Evolutionary conservation across 2,329 filamentous ascomycete genomes (phyloP), one percentile per base, ranked within the genome.

Genomic region (Diaporthe sp.): DNA sequence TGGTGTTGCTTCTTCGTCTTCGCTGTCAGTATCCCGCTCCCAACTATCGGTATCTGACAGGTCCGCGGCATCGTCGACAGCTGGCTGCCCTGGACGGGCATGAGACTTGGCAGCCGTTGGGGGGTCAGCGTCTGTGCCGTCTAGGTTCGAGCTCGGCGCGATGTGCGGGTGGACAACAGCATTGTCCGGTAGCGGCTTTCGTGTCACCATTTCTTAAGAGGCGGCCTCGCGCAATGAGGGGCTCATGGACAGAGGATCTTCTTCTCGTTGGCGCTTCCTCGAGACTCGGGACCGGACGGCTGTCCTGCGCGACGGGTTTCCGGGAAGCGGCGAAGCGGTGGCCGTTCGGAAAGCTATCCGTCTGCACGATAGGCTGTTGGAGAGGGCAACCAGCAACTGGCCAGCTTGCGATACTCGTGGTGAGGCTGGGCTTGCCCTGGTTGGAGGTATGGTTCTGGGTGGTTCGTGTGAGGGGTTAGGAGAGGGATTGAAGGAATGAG

Each of bases 171-270:
- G 79, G 70, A 79, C 74, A 28, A 78, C 73, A 34, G 80, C 78
- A 73, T 81, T 79, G 25, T 81, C 78, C 51, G 85, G 82, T 31
- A 83, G 71, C 9, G 85, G 81, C 77, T 87, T 87, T 77, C 85
- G 84, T 75, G 83, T 80, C 58, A 87, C 86, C 86, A 87, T 88
- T 65, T 53, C 65, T 78, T 81, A 79, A 74, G 76, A 49, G 71
- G 72, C 55, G 28, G 67, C 72, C 73, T 74, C 37, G 67, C 31
- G 51, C 75, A 37, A 34, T 22, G 67, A 47, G 49, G 22, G 51
- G 25, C 51, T 61, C 72, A 75, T 76, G 25, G 31, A 44, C 28
- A 60, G 31, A n/a, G 25, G 49, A 22, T 61, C 42, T 42, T 49
- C 49, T 42, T 34, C 31, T 49, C 8, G 37, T 13, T 55, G 51